phyloP scores from a whole-genome alignment of 169 alveolate genomes.

The Cryptosporidium viatorum region DNA sequence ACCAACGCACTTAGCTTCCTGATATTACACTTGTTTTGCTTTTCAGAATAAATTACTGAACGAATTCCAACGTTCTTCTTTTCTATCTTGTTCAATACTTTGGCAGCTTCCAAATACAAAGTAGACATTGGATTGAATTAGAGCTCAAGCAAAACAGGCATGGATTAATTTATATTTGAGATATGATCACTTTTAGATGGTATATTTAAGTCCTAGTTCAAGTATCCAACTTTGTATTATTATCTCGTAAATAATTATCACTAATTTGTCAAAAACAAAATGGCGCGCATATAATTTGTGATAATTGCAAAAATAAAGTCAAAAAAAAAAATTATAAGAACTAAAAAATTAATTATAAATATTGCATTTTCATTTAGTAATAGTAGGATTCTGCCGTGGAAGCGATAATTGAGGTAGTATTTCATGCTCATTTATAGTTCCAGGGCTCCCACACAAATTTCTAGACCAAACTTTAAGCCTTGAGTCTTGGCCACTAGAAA shows the following conservation, averaged over 20 bases:
- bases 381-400: constrained; percentile 23
- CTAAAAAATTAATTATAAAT: not conserved
- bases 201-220: not conserved
- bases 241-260: not conserved
- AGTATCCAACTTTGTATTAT: not conserved
- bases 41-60: constrained; percentile 45
- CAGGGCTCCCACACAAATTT: constrained; percentile 58
- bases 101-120: constrained; percentile 56
- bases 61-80: constrained; percentile 24
- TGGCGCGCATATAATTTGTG: constrained; percentile 11
- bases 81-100: constrained; percentile 47
- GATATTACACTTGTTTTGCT: constrained; percentile 12
- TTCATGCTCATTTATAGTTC: constrained; percentile 69
- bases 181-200: not conserved
- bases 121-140: constrained; percentile 30
- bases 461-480: constrained; percentile 74
- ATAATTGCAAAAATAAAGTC: not conserved
- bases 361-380: not conserved
- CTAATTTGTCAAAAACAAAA: not conserved
- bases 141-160: not conserved
- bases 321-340: constrained; percentile 3
- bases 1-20: constrained; percentile 38
- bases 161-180: not conserved
- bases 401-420: constrained; percentile 61
- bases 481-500: constrained; percentile 87